Conservation (phyloP, 108 stramenopile genomes). For the Nannochloropsis salina region DNA sequence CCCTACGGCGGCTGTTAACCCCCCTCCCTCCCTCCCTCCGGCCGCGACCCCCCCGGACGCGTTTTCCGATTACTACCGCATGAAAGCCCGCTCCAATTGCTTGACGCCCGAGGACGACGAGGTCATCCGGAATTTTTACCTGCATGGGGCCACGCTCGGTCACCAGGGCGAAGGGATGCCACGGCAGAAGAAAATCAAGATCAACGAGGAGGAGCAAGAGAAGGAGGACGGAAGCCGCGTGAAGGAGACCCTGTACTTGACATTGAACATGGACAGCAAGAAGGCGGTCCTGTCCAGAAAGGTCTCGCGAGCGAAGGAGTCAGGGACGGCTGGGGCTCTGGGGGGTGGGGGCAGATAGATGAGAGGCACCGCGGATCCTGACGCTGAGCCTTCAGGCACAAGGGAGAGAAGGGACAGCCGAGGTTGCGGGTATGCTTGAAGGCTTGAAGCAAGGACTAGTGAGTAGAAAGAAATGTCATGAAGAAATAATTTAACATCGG, state of each 20-base stretch:
- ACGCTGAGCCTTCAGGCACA: too few species aligned
- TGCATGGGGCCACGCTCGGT: not conserved
- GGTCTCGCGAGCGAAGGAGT: not conserved
- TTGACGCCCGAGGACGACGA: not conserved
- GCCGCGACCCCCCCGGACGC: not conserved
- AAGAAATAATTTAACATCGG: too few species aligned
- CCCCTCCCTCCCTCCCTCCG: not conserved
- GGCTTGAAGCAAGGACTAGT: too few species aligned
- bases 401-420: too few species aligned
- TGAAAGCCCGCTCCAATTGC: not conserved
- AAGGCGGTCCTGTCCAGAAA: not conserved
- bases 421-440: too few species aligned
- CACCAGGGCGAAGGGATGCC: not conserved
- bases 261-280: not conserved
- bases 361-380: too few species aligned
- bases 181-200: slow-evolving; percentile 14
- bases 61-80: not conserved
- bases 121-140: not conserved
- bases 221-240: not conserved
- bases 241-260: not conserved
- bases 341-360: not conserved
- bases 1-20: too few species aligned
- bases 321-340: not conserved
- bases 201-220: not conserved
- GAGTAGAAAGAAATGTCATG: too few species aligned